Percentiles rank a stretch among this genome's conserved stretches.
phyloP scores from a whole-genome alignment of 208 protist genomes.

The Leishmania aethiopica region DNA sequence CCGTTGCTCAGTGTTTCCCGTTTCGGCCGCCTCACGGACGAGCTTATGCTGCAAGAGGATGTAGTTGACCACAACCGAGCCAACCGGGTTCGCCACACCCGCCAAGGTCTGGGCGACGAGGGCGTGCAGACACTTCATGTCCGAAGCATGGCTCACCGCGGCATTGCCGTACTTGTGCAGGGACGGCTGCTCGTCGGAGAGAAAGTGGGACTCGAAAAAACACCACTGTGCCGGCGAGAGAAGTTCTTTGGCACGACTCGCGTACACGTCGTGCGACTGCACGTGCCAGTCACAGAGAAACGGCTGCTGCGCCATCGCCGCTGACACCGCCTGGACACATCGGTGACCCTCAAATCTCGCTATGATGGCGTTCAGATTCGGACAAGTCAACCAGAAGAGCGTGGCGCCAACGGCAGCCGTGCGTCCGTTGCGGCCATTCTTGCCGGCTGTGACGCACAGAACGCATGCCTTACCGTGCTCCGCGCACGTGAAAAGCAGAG shows the following conservation, averaged over 20 bases:
- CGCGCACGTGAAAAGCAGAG: conserved; percentile 57
- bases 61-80: conserved; percentile 60
- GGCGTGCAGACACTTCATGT: conserved; percentile 91
- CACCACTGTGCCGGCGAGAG: conserved; percentile 54
- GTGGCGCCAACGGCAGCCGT: conserved; percentile 79
- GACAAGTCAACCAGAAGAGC: conserved; percentile 87
- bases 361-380: conserved; percentile 76
- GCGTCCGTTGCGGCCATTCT: conserved; percentile 67
- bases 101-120: conserved; percentile 75
- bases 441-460: conserved; percentile 79
- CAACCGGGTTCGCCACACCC: conserved; percentile 66
- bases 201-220: conserved; percentile 77
- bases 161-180: conserved; percentile 81
- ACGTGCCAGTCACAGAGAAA: conserved; percentile 39
- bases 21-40: background rate
- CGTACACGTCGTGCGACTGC: conserved; percentile 62
- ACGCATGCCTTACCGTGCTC: conserved; percentile 58
- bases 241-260: conserved; percentile 38
- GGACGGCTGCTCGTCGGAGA: background rate
- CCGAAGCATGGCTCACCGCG: conserved; percentile 65
- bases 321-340: conserved; percentile 41
- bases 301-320: conserved; percentile 30
- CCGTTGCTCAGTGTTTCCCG: background rate
- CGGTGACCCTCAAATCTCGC: conserved; percentile 73
- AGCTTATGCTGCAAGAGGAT: conserved; percentile 48